Evolutionary conservation across 2,329 filamentous ascomycete genomes (phyloP).

Genomic region (Colletotrichum horii): DNA sequence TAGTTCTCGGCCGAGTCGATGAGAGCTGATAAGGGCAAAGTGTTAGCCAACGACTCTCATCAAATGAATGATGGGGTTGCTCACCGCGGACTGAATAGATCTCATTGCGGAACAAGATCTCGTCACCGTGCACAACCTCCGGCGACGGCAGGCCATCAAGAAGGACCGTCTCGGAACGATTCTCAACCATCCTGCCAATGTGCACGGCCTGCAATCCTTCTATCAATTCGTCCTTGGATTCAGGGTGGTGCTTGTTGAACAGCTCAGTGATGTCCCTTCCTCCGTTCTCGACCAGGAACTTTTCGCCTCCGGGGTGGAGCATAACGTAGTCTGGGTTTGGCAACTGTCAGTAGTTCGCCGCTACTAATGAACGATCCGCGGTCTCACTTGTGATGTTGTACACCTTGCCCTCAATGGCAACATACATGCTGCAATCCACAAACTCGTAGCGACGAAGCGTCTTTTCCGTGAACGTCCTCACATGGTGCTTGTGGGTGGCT

Average conservation of each 20-base stretch:
- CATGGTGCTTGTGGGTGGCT: neutral
- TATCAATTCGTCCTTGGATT: neutral
- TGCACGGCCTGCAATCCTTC: neutral
- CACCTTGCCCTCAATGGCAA: conserved; percentile 6
- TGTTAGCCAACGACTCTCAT: neutral
- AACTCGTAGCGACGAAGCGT: conserved; percentile 1
- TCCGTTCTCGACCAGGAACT: neutral
- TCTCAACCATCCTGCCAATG: neutral
- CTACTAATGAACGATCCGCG: accelerated
- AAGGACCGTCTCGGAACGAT: neutral
- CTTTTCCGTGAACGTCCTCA: neutral
- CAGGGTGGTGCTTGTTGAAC: neutral
- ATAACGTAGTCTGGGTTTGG: conserved; percentile 1
- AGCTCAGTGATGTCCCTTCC: conserved; percentile 13
- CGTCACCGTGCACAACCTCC: neutral
- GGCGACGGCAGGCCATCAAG: neutral
- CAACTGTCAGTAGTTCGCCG: accelerated
- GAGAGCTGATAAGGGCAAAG: neutral
- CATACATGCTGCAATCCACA: conserved; percentile 1
- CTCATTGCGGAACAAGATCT: neutral
- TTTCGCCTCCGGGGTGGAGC: conserved; percentile 16
- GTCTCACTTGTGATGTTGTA: conserved; percentile 21
- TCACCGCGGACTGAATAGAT: neutral
- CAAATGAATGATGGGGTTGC: neutral
- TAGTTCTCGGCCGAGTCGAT: neutral